These are phyloP conservation scores for Fusarium devonianum DNA, from an alignment of 2,329 filamentous ascomycete genomes.

Conservation along the genomic window DNA sequence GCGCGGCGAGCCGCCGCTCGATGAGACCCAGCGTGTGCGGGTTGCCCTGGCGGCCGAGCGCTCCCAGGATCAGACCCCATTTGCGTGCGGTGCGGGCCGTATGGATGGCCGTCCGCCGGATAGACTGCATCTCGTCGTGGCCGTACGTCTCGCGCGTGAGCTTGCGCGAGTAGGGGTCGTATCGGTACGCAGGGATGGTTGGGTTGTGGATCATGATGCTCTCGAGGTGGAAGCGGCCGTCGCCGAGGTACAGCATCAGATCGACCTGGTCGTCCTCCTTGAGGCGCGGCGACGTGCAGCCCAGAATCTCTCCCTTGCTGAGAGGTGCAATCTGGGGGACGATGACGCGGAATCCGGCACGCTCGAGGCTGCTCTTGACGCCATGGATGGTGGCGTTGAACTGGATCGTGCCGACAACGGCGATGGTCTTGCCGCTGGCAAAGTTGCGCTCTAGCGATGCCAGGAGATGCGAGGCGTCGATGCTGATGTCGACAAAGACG, in stretches of 20 bases:
- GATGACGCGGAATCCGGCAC: slow-evolving; percentile 82
- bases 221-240: slow-evolving; percentile 94
- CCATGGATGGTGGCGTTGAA: slow-evolving; percentile 98
- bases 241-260: slow-evolving; percentile 86
- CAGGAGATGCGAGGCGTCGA: slow-evolving; percentile 87
- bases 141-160: slow-evolving; percentile 92
- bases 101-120: slow-evolving; percentile 79
- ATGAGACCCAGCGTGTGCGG: slow-evolving; percentile 90
- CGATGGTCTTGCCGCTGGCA: slow-evolving; percentile 81
- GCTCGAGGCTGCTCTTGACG: slow-evolving; percentile 77
- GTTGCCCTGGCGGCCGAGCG: slow-evolving; percentile 92
- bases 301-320: slow-evolving; percentile 93
- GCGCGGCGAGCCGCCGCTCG: slow-evolving; percentile 74
- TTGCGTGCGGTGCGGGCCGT: slow-evolving; percentile 79
- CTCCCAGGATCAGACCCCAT: slow-evolving; percentile 95
- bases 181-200: slow-evolving; percentile 86
- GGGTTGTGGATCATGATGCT: slow-evolving; percentile 99
- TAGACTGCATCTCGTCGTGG: slow-evolving; percentile 86
- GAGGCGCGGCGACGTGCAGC: slow-evolving; percentile 89
- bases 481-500: slow-evolving; percentile 97
- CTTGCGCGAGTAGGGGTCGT: slow-evolving; percentile 93
- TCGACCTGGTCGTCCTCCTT: slow-evolving; percentile 68
- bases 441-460: slow-evolving; percentile 91
- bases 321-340: slow-evolving; percentile 93
- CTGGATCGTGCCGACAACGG: slow-evolving; percentile 95